Base-by-base conservation (phyloP, 768 basidiomycete species). In the Pleurotus tuoliensis region DNA sequence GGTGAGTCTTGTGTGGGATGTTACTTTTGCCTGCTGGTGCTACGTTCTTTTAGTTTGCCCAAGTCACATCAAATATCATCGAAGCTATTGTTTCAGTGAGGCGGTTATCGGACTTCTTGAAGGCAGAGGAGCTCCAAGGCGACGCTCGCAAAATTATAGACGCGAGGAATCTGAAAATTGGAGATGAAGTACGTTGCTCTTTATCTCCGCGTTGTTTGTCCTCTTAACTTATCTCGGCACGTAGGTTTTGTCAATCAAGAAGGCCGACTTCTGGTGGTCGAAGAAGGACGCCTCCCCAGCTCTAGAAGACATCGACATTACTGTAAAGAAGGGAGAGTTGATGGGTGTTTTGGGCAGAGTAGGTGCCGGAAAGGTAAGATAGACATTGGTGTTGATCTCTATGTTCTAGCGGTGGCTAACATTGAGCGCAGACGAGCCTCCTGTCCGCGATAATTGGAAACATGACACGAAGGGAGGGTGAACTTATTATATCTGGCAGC, bases 321-420 rank as follows among this genome's bases (percentile, higher is more conserved):
- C 76, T 0, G 83, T 90, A 2, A 81, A 77, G 52, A 95, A 92
- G 67, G 94, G 95, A 5, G 90, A 97, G 62, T 71, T 98, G 4
- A 77, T 94, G 0, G 92, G 88, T 2, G 72, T 98, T 5, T 78
- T 96, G 15, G 96, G 96, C 13, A 86, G 91, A 18, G 94, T 98
- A 20, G 95, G 94, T 7, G 82, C 86, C 39, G 95, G 96, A 55
- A 98, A 98, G 81, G 89, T 87, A 58, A 52, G 69, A 38, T 56
- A 40, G 34, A 34, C 30, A 34, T 34, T 34, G 30, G 4, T 34
- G 9, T 34, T 34, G 30, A 34, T 25, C 4, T 30, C 27, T 30
- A 30, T 30, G 30, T 34, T 34, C 30, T 34, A 11, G 11, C 11
- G 30, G 30, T 11, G 30, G 30, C 30, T 34, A 34, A 34, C 30